Conservation (phyloP, 345 rosid genomes). For the Anacardium occidentale region DNA sequence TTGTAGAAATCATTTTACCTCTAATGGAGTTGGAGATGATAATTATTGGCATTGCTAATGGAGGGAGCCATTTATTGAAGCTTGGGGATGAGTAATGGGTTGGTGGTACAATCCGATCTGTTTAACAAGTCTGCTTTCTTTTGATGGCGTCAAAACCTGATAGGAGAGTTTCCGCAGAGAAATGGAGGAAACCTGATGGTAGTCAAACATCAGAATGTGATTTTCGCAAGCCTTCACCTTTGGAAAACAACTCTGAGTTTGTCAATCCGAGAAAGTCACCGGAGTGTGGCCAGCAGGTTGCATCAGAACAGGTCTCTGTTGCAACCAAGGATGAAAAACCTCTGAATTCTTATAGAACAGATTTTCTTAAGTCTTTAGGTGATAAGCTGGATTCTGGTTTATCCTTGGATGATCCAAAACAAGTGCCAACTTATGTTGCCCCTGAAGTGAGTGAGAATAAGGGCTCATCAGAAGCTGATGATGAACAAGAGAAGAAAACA, state of each 20-base stretch:
- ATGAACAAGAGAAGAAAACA: conserved; percentile 31
- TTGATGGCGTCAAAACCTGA: conserved; percentile 59
- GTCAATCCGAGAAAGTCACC: conserved; percentile 27
- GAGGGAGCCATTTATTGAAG: conserved; percentile 18
- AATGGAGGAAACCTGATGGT: conserved; percentile 34
- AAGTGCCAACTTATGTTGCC: conserved; percentile 23
- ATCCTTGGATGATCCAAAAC: conserved; percentile 46
- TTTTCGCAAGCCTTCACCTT: conserved; percentile 26
- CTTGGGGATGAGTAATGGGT: conserved; percentile 36
- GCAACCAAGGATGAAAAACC: conserved; percentile 25
- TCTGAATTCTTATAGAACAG: conserved; percentile 21
- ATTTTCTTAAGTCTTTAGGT: conserved; percentile 36
- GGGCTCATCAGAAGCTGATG: conserved; percentile 21
- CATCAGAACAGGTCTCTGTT: conserved; percentile 25
- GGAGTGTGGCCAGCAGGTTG: conserved; percentile 23
- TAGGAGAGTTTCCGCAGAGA: conserved; percentile 38
- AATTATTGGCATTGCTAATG: conserved; percentile 20
- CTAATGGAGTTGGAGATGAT: conserved; percentile 29
- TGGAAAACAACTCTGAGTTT: conserved; percentile 34
- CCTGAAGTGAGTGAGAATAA: conserved; percentile 23
- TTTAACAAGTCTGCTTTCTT: conserved; percentile 21
- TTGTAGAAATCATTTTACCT: conserved; percentile 18
- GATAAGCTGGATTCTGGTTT: conserved; percentile 52
- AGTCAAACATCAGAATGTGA: conserved; percentile 39
- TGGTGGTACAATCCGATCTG: conserved; percentile 13